These are phyloP conservation scores for Byssoonygena ceratinophila DNA, from an alignment of 2,329 filamentous ascomycete genomes.

Conservation along the genomic window DNA sequence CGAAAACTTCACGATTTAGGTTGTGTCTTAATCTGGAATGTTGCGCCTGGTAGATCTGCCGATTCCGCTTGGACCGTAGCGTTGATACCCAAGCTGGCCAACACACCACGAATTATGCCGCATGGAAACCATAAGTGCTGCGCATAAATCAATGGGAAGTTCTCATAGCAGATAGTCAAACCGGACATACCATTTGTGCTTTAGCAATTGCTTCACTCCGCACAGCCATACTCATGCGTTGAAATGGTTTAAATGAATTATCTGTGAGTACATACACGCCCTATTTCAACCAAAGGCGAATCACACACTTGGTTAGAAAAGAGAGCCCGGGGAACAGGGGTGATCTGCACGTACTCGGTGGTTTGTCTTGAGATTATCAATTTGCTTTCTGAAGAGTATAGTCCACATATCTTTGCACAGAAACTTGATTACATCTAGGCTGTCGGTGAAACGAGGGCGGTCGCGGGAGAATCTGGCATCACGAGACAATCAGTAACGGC, in stretches of 20 bases:
- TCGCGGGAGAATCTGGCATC: conserved; percentile 42
- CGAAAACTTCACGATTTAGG: conserved; percentile 47
- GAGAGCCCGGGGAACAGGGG: neutral
- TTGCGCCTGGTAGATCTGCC: conserved; percentile 72
- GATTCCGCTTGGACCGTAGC: conserved; percentile 88
- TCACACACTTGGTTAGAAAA: neutral
- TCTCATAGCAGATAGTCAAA: neutral
- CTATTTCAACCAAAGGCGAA: conserved; percentile 31
- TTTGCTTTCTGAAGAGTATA: conserved; percentile 87
- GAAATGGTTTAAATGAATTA: conserved; percentile 77
- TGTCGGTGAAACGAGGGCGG: conserved; percentile 78
- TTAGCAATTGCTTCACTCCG: conserved; percentile 60
- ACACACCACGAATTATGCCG: conserved; percentile 79
- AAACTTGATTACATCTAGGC: conserved; percentile 94
- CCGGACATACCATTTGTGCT: conserved; percentile 59
- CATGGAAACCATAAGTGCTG: conserved; percentile 94
- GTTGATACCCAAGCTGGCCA: conserved; percentile 82
- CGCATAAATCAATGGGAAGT: neutral
- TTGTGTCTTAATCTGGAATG: conserved; percentile 89
- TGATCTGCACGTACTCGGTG: conserved; percentile 53
- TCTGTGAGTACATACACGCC: conserved; percentile 96
- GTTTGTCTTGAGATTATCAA: conserved; percentile 98
- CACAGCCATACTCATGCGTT: conserved; percentile 75
- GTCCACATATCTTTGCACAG: conserved; percentile 98
- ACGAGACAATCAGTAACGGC: neutral